A percentile compares a stretch with the other conserved stretches of the same genome.
phyloP scores from a whole-genome alignment of 1,284 basidiomycete species.

The Trichosporon ovoides region DNA sequence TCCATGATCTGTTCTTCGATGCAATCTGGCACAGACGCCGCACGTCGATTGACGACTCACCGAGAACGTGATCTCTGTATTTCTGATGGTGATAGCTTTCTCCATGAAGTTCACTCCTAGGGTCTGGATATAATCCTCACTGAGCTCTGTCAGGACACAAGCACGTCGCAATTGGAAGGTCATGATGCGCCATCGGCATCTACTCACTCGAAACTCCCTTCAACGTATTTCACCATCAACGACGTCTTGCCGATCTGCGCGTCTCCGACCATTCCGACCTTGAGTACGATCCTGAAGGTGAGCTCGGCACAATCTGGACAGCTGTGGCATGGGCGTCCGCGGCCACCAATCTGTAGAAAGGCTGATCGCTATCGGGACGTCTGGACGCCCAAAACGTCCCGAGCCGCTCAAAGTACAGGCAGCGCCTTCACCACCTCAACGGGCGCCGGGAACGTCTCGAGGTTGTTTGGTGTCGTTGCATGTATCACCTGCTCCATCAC shows the following conservation, averaged over 20 bases:
- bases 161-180: background rate
- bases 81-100: conserved; percentile 93
- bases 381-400: too few species aligned
- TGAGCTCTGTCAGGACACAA: conserved; percentile 23
- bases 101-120: conserved; percentile 99
- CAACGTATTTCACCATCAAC: conserved; percentile 97
- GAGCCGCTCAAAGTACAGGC: background rate
- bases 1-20: too few species aligned
- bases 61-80: conserved; percentile 97
- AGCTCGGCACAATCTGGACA: background rate
- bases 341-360: background rate
- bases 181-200: too few species aligned
- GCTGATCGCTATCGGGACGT: background rate
- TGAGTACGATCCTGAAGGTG: conserved; percentile 74
- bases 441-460: background rate
- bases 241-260: conserved; percentile 98
- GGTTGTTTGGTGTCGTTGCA: background rate
- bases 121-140: conserved; percentile 98
- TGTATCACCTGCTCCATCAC: background rate
- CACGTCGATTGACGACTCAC: conserved; percentile 26
- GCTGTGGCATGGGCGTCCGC: background rate
- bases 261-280: conserved; percentile 98
- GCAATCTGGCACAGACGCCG: background rate
- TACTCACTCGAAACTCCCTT: conserved; percentile 77
- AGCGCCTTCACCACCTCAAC: background rate